A percentile compares a stretch with the other conserved stretches of the same genome.
phyloP scores from a whole-genome alignment of 2,329 filamentous ascomycete genomes.

The Alternaria metachromatica region DNA sequence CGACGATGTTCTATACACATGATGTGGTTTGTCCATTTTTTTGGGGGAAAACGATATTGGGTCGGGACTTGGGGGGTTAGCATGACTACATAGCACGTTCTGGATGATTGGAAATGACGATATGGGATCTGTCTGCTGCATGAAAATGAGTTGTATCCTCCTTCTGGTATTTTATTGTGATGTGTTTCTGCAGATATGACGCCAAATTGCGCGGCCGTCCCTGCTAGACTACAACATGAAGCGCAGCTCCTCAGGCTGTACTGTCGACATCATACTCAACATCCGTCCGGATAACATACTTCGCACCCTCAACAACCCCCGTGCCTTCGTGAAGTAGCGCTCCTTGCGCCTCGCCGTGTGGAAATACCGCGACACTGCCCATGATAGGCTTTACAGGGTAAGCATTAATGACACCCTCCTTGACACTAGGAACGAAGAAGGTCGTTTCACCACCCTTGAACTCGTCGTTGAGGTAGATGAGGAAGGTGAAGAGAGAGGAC shows the following conservation, averaged over 20 bases:
- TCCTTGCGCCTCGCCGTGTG: slow-evolving; percentile 71
- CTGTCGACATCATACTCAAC: slow-evolving; percentile 69
- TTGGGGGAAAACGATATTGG: background rate
- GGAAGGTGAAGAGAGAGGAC: slow-evolving; percentile 72
- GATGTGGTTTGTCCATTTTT: background rate
- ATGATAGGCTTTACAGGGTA: slow-evolving; percentile 73
- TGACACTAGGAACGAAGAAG: slow-evolving; percentile 70
- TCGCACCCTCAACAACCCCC: slow-evolving; percentile 69
- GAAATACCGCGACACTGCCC: slow-evolving; percentile 72
- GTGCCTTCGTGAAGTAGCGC: slow-evolving; percentile 74
- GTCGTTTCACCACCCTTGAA: slow-evolving; percentile 76
- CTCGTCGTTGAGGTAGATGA: slow-evolving; percentile 74
- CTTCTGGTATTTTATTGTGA: background rate
- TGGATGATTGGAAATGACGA: background rate
- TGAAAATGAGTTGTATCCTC: background rate
- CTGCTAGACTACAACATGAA: background rate
- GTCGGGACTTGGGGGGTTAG: background rate
- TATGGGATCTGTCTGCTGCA: background rate
- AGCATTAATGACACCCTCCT: slow-evolving; percentile 71
- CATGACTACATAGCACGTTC: background rate
- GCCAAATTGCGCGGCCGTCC: background rate
- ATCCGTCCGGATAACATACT: slow-evolving; percentile 74
- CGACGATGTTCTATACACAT: background rate
- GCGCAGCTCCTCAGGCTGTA: background rate
- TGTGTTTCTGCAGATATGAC: background rate